Conservation (phyloP, 176 grass and related monocot genomes). For the Oryza meyeriana region DNA sequence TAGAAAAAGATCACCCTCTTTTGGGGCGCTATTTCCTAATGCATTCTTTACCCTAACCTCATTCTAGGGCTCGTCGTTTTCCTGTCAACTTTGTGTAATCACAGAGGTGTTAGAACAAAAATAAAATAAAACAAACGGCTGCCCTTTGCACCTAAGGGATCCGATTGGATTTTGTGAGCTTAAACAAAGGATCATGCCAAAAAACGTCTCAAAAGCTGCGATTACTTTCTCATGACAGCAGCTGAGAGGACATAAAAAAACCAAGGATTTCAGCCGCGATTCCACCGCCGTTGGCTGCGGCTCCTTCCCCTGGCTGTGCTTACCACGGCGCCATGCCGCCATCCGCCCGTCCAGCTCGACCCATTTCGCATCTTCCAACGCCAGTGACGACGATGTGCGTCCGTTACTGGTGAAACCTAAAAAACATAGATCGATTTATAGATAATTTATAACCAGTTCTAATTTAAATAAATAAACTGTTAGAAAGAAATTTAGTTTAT, state of each 20-base stretch:
- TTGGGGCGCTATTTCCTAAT: background rate
- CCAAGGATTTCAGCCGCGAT: background rate
- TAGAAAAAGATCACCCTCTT: background rate
- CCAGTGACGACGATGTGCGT: background rate
- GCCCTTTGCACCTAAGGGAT: slow-evolving; percentile 8
- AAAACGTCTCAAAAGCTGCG: background rate
- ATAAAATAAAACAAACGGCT: background rate
- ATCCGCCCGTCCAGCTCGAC: background rate
- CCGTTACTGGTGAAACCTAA: no score
- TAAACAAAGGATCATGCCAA: background rate
- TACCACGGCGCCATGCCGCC: background rate
- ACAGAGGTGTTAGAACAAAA: background rate
- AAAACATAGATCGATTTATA: no score
- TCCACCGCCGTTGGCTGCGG: background rate
- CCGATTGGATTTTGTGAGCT: slow-evolving; percentile 8
- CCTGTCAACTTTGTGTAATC: background rate
- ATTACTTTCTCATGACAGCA: background rate
- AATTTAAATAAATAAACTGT: no score
- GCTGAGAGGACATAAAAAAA: background rate
- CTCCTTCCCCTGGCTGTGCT: background rate
- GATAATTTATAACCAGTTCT: no score
- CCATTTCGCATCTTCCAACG: background rate
- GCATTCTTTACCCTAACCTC: background rate
- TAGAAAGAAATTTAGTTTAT: no score
- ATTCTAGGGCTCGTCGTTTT: slow-evolving; percentile 15